Evolutionary conservation across 345 rosid genomes (phyloP).

Genomic region (Salix suchowensis): DNA sequence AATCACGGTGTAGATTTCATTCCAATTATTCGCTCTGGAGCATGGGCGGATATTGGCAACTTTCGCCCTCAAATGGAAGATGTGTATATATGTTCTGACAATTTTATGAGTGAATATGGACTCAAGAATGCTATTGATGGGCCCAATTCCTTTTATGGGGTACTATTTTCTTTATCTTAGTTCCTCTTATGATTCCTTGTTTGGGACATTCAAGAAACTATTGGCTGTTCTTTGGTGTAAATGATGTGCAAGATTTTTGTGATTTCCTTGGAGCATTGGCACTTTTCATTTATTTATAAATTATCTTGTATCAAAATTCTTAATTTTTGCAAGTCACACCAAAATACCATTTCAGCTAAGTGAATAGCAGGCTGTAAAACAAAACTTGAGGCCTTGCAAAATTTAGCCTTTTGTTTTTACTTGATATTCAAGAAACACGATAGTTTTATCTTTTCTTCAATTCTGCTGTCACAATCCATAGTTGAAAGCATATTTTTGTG

Average conservation of each 20-base stretch:
- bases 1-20: slow-evolving; percentile 40
- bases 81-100: slow-evolving; percentile 57
- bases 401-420: neutral
- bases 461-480: neutral
- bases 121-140: slow-evolving; percentile 33
- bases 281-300: neutral
- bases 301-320: neutral
- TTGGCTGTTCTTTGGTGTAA: neutral
- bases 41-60: slow-evolving; percentile 65
- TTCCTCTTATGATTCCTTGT: neutral
- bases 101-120: slow-evolving; percentile 49
- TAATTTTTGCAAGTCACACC: neutral
- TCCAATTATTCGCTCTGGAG: slow-evolving; percentile 77
- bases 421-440: neutral
- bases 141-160: slow-evolving; percentile 90
- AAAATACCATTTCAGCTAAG: neutral
- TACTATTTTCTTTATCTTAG: slow-evolving; percentile 19
- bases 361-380: neutral
- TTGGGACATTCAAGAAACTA: neutral
- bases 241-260: neutral
- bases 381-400: neutral
- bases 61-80: slow-evolving; percentile 78
- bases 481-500: neutral
- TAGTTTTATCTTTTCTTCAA: neutral
- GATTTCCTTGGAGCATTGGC: neutral